These are phyloP conservation scores for Ceratocystis destructans DNA, from an alignment of 2,329 filamentous ascomycete genomes.

Conservation along the genomic window DNA sequence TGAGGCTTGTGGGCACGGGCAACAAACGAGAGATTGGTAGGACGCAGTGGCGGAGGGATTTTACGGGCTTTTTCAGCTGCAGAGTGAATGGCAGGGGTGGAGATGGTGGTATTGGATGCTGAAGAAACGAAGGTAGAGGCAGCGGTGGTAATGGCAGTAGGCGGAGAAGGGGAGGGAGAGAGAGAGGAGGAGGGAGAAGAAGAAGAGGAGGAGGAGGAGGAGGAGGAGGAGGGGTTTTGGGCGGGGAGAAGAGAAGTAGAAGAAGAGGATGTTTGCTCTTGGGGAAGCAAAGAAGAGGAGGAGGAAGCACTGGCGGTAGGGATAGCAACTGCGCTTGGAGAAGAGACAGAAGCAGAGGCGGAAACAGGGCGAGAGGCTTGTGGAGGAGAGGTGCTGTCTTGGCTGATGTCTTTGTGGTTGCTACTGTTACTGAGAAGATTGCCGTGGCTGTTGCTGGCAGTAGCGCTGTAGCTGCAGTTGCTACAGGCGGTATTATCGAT, in stretches of 20 bases:
- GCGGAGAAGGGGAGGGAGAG: slow-evolving; percentile 1
- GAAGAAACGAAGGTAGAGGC: neutral
- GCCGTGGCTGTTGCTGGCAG: slow-evolving; percentile 21
- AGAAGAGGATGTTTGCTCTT: slow-evolving; percentile 21
- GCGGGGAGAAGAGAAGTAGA: neutral
- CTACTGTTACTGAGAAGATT: slow-evolving; percentile 22
- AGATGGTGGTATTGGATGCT: slow-evolving; percentile 15
- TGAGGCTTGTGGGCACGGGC: slow-evolving; percentile 47
- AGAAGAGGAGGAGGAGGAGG: neutral
- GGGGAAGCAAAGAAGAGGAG: slow-evolving; percentile 15
- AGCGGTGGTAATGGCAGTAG: neutral
- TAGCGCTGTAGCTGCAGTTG: slow-evolving; percentile 20
- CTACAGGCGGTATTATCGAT: slow-evolving; percentile 22
- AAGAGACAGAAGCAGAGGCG: slow-evolving; percentile 20
- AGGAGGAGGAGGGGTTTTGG: neutral
- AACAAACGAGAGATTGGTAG: slow-evolving; percentile 63
- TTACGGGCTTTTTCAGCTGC: slow-evolving; percentile 17
- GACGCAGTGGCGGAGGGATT: slow-evolving; percentile 39
- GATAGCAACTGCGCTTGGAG: slow-evolving; percentile 17
- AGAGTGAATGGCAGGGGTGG: slow-evolving; percentile 22
- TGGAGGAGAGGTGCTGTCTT: slow-evolving; percentile 9
- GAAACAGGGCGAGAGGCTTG: slow-evolving; percentile 20
- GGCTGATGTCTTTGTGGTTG: slow-evolving; percentile 20
- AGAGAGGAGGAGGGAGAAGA: neutral
- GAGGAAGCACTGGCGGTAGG: slow-evolving; percentile 15